phyloP scores from a whole-genome alignment of 169 alveolate genomes.

The Cyclospora cayetanensis region DNA sequence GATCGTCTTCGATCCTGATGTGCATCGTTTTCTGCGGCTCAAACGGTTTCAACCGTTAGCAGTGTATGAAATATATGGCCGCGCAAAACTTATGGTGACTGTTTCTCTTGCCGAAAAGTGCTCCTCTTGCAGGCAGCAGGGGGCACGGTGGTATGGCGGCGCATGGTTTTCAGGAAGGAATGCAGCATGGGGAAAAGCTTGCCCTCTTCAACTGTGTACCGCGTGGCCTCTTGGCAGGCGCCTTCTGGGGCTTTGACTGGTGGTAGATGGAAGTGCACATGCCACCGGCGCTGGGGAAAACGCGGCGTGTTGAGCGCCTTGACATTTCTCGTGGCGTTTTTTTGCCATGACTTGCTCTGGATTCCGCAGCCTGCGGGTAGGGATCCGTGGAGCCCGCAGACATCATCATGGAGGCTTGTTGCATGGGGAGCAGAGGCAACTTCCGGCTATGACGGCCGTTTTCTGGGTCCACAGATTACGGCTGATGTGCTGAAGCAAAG shows the following conservation, averaged over 20 bases:
- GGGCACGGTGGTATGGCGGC: background rate
- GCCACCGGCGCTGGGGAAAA: no score
- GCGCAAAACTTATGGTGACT: no score
- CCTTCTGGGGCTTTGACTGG: no score
- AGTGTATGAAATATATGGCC: no score
- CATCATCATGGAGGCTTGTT: background rate
- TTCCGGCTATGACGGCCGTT: constrained; percentile 22
- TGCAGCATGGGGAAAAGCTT: background rate
- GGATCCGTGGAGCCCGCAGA: background rate
- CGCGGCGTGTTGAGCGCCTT: background rate
- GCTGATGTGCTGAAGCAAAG: constrained; percentile 9
- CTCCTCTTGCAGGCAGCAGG: no score
- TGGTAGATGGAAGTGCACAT: no score
- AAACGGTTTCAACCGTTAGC: no score
- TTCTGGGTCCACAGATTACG: constrained; percentile 4
- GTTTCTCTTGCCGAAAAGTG: no score
- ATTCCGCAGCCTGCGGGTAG: background rate
- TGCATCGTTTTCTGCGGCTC: no score
- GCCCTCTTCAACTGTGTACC: background rate
- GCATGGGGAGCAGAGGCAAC: background rate
- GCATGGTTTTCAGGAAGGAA: no score
- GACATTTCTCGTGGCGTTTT: background rate
- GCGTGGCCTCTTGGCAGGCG: no score
- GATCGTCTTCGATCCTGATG: no score
- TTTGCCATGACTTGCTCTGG: constrained; percentile 12